Conservation (phyloP, 495 filamentous ascomycete genomes). For the Stereocaulon alpinum region DNA sequence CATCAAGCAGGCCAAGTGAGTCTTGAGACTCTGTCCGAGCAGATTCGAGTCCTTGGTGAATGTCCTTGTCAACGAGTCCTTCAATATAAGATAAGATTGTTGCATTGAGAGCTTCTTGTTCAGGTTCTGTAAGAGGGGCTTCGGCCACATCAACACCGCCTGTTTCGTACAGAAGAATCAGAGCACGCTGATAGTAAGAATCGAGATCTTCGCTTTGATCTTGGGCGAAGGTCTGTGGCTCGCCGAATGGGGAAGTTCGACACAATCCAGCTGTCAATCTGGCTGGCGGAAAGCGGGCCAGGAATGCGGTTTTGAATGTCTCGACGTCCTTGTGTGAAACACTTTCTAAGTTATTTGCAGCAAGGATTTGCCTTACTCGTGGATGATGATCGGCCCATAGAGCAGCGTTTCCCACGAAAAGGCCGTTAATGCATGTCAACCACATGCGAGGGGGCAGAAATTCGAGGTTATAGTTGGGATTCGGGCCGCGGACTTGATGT, state of each 20-base stretch:
- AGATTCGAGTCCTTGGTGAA: background rate
- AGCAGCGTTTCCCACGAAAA: no score
- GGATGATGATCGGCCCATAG: no score
- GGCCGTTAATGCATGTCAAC: no score
- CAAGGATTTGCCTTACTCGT: no score
- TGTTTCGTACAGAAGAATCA: background rate
- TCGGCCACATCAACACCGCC: background rate
- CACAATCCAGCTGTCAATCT: no score
- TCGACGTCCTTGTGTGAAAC: no score
- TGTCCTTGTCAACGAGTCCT: background rate
- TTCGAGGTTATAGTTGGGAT: background rate
- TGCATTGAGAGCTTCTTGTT: background rate
- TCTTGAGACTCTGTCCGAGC: background rate
- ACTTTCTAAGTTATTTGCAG: no score
- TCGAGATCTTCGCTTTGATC: background rate
- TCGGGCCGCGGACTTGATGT: background rate
- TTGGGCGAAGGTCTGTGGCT: background rate
- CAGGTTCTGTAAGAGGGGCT: background rate
- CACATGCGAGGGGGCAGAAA: no score
- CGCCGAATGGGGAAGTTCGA: no score
- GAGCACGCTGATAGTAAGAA: background rate
- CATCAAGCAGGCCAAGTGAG: background rate
- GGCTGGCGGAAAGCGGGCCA: no score
- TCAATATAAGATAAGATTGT: background rate
- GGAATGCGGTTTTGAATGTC: no score